Base-by-base conservation (phyloP, 2,329 filamentous ascomycete species). In the Colletotrichum plurivorum region DNA sequence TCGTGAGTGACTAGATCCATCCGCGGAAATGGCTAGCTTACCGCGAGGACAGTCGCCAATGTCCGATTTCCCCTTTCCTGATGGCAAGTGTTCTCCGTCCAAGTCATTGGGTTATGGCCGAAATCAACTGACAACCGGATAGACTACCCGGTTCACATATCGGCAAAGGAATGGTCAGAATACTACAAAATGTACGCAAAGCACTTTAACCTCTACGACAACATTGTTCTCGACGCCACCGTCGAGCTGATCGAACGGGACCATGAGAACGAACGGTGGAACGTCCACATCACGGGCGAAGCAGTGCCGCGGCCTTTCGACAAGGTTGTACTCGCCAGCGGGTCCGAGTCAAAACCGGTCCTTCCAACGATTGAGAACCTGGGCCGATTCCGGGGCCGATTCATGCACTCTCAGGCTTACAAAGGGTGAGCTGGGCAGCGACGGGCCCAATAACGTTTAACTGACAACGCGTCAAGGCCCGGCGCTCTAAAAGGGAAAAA, bases 171-270 rank as follows among this genome's bases (percentile, higher is more conserved):
- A 25, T 66, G 57, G 70, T 52, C 63, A 31, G 58, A 66, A 1
- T 76, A 75, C 51, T 76, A 76, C 55, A 71, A 71, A 25, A 48
- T 57, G 13, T 76, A 76, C 41, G 73, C 74, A 1, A 27, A 63
- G 5, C 56, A 72, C 53, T 75, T 75, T 54, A 56, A 62, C 1
- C 57, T 76, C 2, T 48, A 68, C 3, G 55, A 71, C 0, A 56
- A 72, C 15, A 73, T 75, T 27, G 12, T 65, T 2, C 74, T 75
- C 51, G 68, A 73, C 45, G 54, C 56, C 0, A 60, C 56, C 1
- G 36, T 77, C 4, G 16, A 61, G 1, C 61, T 62, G 9, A 58
- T 77, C 12, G 12, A 16, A 1, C 69, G 73, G n/a, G 60, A 72
- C n/a, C 25, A 70, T 0, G 49, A 51, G 27, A 59, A 20, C 20